Evolutionary conservation across 768 basidiomycete genomes (phyloP), one percentile per base, ranked within the genome.

Genomic region (Panellus pusillus): DNA sequence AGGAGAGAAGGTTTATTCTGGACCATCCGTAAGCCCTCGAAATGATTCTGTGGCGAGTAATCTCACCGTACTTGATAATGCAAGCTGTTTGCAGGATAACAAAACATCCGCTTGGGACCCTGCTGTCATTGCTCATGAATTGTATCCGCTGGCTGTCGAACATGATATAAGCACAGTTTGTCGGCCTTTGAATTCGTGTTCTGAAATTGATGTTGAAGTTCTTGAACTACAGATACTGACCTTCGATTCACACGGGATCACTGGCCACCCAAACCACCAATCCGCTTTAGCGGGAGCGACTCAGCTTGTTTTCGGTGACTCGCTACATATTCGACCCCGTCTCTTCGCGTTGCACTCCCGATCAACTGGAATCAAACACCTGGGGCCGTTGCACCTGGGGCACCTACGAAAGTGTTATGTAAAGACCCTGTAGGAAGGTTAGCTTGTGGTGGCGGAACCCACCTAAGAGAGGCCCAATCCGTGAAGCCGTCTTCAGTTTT

Each of bases 241-340:
- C 1, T 88, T 88, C 61, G 86, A 88, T 64, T 46, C 64, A 1
- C 58, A 60, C 6, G 86, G 86, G 1, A 72, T 88, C 18, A 82
- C 86, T 24, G 68, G 69, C 14, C 86, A 88, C 60, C 81, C 82
- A 13, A 88, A 88, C 61, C 86, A 88, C 64, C 69, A 68, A 47
- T 78, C 84, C 1, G 67, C 53, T 11, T 44, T 86, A 13, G 73
- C 70, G 9, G 63, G 69, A 15, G 79, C 77, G 19, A 74, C 70
- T 36, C 63, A 70, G 13, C 64, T 66, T 52, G 71, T 80, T 37
- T 19, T 17, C 20, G 14, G 15, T 6, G 38, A 6, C 18, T 39
- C 41, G 15, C 15, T 35, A 7, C 24, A 4, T 15, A 17, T 9
- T 2, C 42, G 35, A 15, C 47, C 47, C 37, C 53, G 53, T 12